Base-by-base conservation (phyloP, 805 yeast genomes). In the Dipodascus geniculatus region DNA sequence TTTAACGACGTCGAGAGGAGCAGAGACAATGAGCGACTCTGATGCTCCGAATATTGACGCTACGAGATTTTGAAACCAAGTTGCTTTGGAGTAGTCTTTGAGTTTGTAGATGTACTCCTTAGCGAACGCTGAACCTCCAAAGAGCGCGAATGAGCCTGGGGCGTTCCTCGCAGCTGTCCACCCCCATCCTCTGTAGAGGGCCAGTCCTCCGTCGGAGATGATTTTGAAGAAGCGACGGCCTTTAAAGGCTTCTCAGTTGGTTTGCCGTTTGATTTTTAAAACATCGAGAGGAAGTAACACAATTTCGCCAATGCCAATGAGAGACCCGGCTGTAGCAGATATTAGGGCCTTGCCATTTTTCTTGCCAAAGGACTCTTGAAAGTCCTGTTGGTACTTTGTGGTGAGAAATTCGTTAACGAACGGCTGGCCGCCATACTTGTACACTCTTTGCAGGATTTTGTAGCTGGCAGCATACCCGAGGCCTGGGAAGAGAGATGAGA, bases 151-250 rank as follows among this genome's bases (percentile, higher is more conserved):
- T 1, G 96, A 88, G 56, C 99, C 99, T 42, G 99, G 99, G 1
- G 98, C 97, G 68, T 93, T 93, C 80, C 99, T 85, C 48, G 99
- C 99, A 62, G 95, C 95, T 56, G 99, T 93, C 99, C 99, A 93
- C 55, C 97, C 98, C 96, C 97, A 90, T 60, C 99, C 99, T 68
- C 96, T 79, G 75, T 93, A 93, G 62, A 93, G 76, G 22, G 93
- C 89, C 56, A 88, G 77, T 20, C 99, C 98, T 73, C 93, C 99
- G 67, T 93, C 99, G 54, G 75, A 65, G 57, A 93, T 68, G 65
- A 93, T 87, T 71, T 79, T 85, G 60, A 90, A 56, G 73, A 93
- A 90, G 9, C 99, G 98, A 75, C 99, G 86, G 62, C 99, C 99
- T 72, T 82, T 85, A 80, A 93, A 93, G 17, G 98, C 75, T 71